Base-by-base conservation (phyloP, 2,329 filamentous ascomycete species). In the Neonectria ditissima region DNA sequence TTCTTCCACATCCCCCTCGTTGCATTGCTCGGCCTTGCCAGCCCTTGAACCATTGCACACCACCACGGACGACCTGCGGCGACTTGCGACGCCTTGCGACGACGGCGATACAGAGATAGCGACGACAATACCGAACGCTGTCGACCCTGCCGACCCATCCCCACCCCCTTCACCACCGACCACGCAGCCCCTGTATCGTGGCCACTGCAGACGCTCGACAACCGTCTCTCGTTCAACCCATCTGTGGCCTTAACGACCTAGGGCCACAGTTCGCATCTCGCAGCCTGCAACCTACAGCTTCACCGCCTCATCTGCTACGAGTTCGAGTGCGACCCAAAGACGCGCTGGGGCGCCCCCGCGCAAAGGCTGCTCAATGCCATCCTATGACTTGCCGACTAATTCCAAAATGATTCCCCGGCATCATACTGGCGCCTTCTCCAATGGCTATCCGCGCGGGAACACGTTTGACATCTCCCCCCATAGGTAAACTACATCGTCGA, bases 391-490 rank as follows among this genome's bases (percentile, higher is more conserved):
- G 58, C 62, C 67, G 55, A 55, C 59, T 59, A 60, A 69, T 77
- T 81, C 81, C 78, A 89, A 89, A 83, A 92, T 91, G 89, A 94
- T 96, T 89, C 92, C 95, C 78, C 89, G 93, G 83, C 93, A 97
- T 85, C 87, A 91, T 77, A 82, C 83, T 65, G 82, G 83, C 80
- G 90, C 90, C 79, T 95, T 92, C 80, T 88, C 91, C 67, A 97
- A 96, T 83, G 94, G 93, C 76, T 94, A 94, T 79, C 91, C 92
- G 68, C 86, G 90, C 68, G 87, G 86, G 65, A 90, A 90, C 75
- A 92, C 91, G 48, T 95, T 97, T 77, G 93, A 93, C 70, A 94
- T 97, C 75, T 93, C 92, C 72, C 92, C 93, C 71, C 93, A 97
- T 79, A 92, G 93, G 92, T 97, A 87, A 75, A 86, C 9, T n/a